Percentiles rank a stretch among this genome's conserved stretches.
These are phyloP conservation scores for Yamadazyma spencermartinsiae DNA, from an alignment of 1,139 yeast species.

Conservation along the genomic window DNA sequence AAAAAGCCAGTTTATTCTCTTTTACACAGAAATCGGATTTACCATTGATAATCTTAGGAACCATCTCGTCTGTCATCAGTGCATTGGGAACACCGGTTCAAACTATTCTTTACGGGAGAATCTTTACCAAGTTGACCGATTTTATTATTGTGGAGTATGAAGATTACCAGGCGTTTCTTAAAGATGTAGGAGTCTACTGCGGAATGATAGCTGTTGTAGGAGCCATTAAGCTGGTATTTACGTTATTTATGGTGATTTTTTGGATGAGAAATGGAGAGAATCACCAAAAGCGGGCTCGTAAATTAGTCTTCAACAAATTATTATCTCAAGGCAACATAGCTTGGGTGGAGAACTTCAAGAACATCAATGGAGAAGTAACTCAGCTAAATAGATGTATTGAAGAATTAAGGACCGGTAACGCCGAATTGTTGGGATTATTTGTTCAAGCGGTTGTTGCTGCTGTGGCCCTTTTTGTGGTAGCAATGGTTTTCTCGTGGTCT, in stretches of 20 bases:
- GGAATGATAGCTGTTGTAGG: constrained; percentile 62
- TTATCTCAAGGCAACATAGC: constrained; percentile 22
- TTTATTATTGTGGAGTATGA: constrained; percentile 31
- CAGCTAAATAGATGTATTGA: constrained; percentile 76
- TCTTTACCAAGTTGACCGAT: constrained; percentile 53
- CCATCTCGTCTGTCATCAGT: constrained; percentile 30
- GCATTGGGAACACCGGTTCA: constrained; percentile 62
- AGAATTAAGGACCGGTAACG: constrained; percentile 68
- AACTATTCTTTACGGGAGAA: constrained; percentile 64
- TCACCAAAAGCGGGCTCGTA: constrained; percentile 62
- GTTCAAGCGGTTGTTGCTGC: constrained; percentile 54
- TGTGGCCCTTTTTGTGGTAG: constrained; percentile 58
- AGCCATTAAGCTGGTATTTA: constrained; percentile 46
- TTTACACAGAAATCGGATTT: constrained; percentile 27
- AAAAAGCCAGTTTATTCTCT: constrained; percentile 24
- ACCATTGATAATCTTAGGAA: constrained; percentile 22
- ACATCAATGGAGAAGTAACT: constrained; percentile 61
- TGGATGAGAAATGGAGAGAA: constrained; percentile 78
- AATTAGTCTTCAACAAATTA: constrained; percentile 14
- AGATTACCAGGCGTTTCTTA: constrained; percentile 34
- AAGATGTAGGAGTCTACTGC: constrained; percentile 46
- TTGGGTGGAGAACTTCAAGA: constrained; percentile 62
- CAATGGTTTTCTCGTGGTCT: constrained; percentile 81
- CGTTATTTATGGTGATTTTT: constrained; percentile 55
- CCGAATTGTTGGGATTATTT: constrained; percentile 64